phyloP scores from a whole-genome alignment of 305 asterid genomes.

The Fraxinus latifolia region DNA sequence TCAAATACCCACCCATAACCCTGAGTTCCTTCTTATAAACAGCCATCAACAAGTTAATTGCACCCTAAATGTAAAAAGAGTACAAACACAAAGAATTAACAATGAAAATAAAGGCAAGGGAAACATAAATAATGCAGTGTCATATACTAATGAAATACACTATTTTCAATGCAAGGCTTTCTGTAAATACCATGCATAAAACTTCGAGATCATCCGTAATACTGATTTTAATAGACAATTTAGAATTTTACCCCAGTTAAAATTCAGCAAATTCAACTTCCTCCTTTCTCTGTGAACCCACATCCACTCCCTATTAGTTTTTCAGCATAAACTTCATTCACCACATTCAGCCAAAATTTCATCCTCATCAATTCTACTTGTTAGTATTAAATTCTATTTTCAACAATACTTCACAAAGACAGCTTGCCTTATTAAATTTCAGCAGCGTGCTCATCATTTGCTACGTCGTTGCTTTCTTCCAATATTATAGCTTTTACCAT shows the following conservation, averaged over 20 bases:
- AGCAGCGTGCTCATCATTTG: not conserved
- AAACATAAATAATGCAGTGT: conserved; percentile 7
- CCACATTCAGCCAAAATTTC: not conserved
- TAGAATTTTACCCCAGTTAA: not conserved
- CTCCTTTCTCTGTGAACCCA: not conserved
- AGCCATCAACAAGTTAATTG: conserved; percentile 87
- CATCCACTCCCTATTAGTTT: conserved; percentile 1
- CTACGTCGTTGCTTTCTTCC: not conserved
- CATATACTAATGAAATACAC: not conserved
- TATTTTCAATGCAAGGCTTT: not conserved
- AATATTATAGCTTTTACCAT: not conserved
- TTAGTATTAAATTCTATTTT: not conserved
- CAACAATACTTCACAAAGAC: not conserved
- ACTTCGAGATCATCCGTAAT: not conserved
- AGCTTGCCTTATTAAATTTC: not conserved
- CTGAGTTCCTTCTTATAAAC: conserved; percentile 87
- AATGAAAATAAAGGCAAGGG: not conserved
- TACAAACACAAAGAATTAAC: conserved; percentile 5
- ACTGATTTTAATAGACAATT: conserved; percentile 10
- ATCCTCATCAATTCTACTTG: not conserved
- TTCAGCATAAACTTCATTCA: not conserved
- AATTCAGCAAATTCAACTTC: conserved; percentile 11
- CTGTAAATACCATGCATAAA: not conserved
- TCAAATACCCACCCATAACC: conserved; percentile 81
- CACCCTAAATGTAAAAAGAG: conserved; percentile 60